Percentiles rank a stretch among this genome's conserved stretches.
phyloP scores from a whole-genome alignment of 805 yeast species.

The Peterozyma toletana region DNA sequence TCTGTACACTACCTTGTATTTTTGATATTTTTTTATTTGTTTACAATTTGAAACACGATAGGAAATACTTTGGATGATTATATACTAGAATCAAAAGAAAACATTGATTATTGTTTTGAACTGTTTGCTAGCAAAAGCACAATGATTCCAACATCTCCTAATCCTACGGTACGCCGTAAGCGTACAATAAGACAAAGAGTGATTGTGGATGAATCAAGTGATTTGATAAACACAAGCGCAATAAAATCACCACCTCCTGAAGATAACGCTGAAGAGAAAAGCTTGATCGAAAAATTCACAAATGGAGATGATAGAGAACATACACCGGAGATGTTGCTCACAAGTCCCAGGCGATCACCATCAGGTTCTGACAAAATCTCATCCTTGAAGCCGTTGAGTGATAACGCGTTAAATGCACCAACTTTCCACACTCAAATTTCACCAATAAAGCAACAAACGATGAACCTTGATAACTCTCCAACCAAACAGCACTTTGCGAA shows the following conservation, averaged over 20 bases:
- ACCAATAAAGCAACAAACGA: too few relatives aligned
- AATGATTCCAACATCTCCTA: constrained; percentile 3
- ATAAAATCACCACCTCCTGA: not conserved
- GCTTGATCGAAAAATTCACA: not conserved
- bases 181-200: constrained; percentile 6
- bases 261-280: not conserved
- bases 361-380: too few relatives aligned
- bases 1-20: too few relatives aligned
- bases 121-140: too few relatives aligned
- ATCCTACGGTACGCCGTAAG: constrained; percentile 2
- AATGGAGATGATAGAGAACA: not conserved
- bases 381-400: too few relatives aligned
- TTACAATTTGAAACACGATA: too few relatives aligned
- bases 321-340: not conserved
- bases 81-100: constrained; percentile 1
- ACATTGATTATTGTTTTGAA: not conserved
- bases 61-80: too few relatives aligned
- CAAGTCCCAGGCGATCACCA: not conserved
- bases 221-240: constrained; percentile 2
- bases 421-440: too few relatives aligned
- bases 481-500: not conserved
- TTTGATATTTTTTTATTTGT: too few relatives aligned
- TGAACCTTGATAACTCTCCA: not conserved
- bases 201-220: constrained; percentile 1
- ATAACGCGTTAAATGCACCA: too few relatives aligned